phyloP scores from a whole-genome alignment of 2,329 filamentous ascomycete genomes.

The Endocalyx cinctus region DNA sequence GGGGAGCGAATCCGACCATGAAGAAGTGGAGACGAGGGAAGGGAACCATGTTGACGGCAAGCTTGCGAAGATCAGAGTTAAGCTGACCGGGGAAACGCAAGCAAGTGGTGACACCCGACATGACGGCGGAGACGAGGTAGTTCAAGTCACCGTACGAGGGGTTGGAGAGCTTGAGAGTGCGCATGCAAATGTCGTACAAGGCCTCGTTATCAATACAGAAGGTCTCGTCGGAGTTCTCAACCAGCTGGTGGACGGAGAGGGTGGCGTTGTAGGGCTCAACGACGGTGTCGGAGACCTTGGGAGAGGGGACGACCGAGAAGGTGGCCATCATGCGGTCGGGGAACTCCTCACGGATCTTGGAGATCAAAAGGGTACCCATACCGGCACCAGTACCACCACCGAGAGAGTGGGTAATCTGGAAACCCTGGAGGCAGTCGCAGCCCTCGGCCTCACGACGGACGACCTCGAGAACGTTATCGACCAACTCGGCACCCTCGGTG shows the following conservation, averaged over 20 bases:
- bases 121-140: conserved; percentile 98
- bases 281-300: conserved; percentile 99
- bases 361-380: conserved; percentile 99
- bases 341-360: conserved; percentile 99
- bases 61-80: conserved; percentile 99
- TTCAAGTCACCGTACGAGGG: conserved; percentile 99
- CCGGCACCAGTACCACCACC: conserved; percentile 99
- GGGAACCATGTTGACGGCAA: conserved; percentile 99
- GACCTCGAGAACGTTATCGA: conserved; percentile 96
- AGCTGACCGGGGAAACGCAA: conserved; percentile 99
- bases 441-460: conserved; percentile 98
- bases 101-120: conserved; percentile 98
- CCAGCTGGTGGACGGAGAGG: conserved; percentile 96
- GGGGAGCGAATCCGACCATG: conserved; percentile 99
- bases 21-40: conserved; percentile 99
- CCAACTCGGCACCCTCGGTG: conserved; percentile 98
- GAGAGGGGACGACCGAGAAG: conserved; percentile 97
- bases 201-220: conserved; percentile 99
- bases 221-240: conserved; percentile 99
- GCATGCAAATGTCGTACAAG: conserved; percentile 99
- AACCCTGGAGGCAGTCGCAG: conserved; percentile 99
- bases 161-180: conserved; percentile 97
- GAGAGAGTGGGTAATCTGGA: conserved; percentile 99
- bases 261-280: conserved; percentile 99
- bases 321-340: conserved; percentile 99